Evolutionary conservation across 2,329 filamentous ascomycete genomes (phyloP), one percentile per base, ranked within the genome.

Genomic region (Hypoxylon sp.): DNA sequence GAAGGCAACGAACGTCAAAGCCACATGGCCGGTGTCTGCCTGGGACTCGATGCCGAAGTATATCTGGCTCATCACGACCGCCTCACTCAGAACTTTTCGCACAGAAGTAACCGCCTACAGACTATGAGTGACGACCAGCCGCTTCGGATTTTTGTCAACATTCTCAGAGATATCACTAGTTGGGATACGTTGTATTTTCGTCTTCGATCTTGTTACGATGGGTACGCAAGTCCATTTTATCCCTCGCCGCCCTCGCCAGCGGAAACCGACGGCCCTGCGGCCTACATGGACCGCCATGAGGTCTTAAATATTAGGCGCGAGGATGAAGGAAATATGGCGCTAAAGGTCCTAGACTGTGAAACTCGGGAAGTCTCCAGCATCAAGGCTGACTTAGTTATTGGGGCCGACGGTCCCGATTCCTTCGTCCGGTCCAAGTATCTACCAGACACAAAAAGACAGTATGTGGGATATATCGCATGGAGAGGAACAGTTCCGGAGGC

Each of bases 381-480:
- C 4, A 34, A 58, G 28, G 45, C 21, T 21, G 45, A 28, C 32
- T 32, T 28, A 14, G 14, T 41, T 9, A 9, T 38, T n/a, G 50
- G 58, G 4, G 48, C 49, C n/a, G 36, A 48, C 7, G 41, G 32
- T 13, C 28, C 43, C 4, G 30, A 59, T 23, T 50, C 56, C 6
- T 38, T 48, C 19, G 45, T 48, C 3, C 52, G 52, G 7, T 46
- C 3, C 5, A 36, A n/a, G 3, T 46, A 25, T 34, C 17, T 32
- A 11, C 9, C 6, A n/a, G 25, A 57, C 19, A 23, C 30, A 21
- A 34, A 43, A 13, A 36, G 57, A 25, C 45, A 45, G 25, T 46
- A 36, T 9, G 19, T 36, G n/a, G 57, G 25, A 3, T 46, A 60
- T 46, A 17, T 46, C 10, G 57, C 57, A 17, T 60, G 57, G 57